Percentiles rank a stretch among this genome's conserved stretches.
Conservation (phyloP, 2,329 filamentous ascomycete species). For the Monosporascus cannonballus region DNA sequence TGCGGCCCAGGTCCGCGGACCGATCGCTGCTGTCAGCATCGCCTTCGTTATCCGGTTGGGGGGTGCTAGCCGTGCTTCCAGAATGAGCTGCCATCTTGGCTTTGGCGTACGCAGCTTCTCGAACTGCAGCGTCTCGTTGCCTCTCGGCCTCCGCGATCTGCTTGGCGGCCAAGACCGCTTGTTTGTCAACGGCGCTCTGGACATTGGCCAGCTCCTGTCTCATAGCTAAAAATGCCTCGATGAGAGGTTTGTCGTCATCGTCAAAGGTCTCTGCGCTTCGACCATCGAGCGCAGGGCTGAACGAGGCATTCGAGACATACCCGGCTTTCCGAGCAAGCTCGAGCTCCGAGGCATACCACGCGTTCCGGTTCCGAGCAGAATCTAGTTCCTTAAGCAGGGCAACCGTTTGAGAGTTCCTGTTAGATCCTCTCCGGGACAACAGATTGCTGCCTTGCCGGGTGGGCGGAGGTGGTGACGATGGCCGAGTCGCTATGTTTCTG, state of each 20-base stretch:
- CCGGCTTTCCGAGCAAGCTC: conserved; percentile 87
- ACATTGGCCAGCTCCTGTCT: conserved; percentile 82
- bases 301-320: conserved; percentile 67
- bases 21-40: conserved; percentile 53
- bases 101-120: conserved; percentile 91
- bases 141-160: conserved; percentile 91
- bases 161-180: conserved; percentile 77
- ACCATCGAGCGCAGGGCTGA: conserved; percentile 69
- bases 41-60: conserved; percentile 53
- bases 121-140: conserved; percentile 89
- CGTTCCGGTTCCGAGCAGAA: conserved; percentile 75
- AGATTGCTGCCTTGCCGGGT: conserved; percentile 52
- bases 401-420: conserved; percentile 60
- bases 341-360: conserved; percentile 94
- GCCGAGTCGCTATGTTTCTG: conserved; percentile 35
- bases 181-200: conserved; percentile 82
- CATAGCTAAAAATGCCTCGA: conserved; percentile 91
- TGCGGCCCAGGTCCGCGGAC: conserved; percentile 68
- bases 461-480: conserved; percentile 54
- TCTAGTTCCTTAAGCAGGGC: conserved; percentile 84
- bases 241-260: conserved; percentile 85
- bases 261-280: conserved; percentile 73
- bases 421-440: conserved; percentile 53
- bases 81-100: conserved; percentile 79
- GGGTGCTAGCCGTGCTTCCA: conserved; percentile 55